Base-by-base conservation (phyloP, 2,329 filamentous ascomycete species). In the Alternaria angustiovoidea region DNA sequence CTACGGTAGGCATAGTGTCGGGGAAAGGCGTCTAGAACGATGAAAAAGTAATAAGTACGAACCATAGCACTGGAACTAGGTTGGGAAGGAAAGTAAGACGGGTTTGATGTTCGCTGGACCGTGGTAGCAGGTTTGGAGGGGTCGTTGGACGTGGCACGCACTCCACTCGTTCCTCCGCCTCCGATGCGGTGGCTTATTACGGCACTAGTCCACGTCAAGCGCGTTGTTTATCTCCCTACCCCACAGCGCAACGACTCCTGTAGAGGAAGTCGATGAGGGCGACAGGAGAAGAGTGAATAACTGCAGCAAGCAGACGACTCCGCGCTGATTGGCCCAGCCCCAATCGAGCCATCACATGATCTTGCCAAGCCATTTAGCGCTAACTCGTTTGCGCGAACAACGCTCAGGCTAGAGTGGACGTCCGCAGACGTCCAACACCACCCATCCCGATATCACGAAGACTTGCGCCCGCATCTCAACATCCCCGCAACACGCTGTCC, bases 401-500 rank as follows among this genome's bases (percentile, higher is more conserved):
- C 60, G 60, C 51, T 54, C 59, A 62, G 60, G 47, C 60, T 59
- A 53, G 56, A 56, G 28, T 30, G 55, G 52, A 58, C 52, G 58
- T 51, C 55, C 52, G 53, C 59, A 59, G 62, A 66, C 63, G 61
- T 61, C 60, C 64, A 68, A 72, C 67, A 70, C 66, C 65, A 68
- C 70, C 64, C 69, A 71, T 70, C 68, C 70, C 66, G 67, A 68
- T 69, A 67, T 73, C 68, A 70, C 68, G 62, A 67, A 68, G 67
- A 57, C 61, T 64, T 70, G 67, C 73, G 66, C 70, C 75, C 70
- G 70, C 75, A 76, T 76, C 75, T 70, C 70, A 67, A 62, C 63
- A 69, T 68, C 69, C 65, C 65, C 71, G 69, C 75, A 74, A 75
- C 75, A 76, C 76, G 71, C 65, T 73, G 55, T 68, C 57, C 63